phyloP scores from a whole-genome alignment of 352 stramenopile species.

The Phytophthora chlamydospora region DNA sequence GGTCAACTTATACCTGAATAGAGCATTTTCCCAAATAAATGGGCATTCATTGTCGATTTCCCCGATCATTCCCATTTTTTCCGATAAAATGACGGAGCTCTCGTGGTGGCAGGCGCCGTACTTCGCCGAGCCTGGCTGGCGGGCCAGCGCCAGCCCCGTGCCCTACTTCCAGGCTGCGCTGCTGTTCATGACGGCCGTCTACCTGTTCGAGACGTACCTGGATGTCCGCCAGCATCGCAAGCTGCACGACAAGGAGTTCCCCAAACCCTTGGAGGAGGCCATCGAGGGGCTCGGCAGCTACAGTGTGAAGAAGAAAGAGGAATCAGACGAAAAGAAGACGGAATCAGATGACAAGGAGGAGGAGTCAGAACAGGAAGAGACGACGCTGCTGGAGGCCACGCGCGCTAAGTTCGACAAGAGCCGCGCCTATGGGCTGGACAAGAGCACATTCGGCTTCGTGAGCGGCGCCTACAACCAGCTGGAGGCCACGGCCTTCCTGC shows the following conservation, averaged over 20 bases:
- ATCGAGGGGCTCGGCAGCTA: slow-evolving; percentile 59
- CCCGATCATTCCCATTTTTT: slow-evolving; percentile 5
- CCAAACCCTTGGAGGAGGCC: slow-evolving; percentile 53
- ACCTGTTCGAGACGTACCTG: slow-evolving; percentile 93
- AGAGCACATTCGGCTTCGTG: slow-evolving; percentile 95
- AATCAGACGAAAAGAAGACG: slow-evolving; percentile 13
- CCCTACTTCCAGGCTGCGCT: slow-evolving; percentile 83
- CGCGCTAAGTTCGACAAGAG: slow-evolving; percentile 93
- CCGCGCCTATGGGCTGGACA: slow-evolving; percentile 95
- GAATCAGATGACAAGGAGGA: slow-evolving; percentile 20
- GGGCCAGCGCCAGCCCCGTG: slow-evolving; percentile 35
- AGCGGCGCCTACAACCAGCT: slow-evolving; percentile 85
- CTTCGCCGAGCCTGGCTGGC: slow-evolving; percentile 69
- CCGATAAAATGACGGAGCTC: slow-evolving; percentile 17
- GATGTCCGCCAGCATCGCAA: slow-evolving; percentile 92
- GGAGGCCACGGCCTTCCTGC: slow-evolving; percentile 86
- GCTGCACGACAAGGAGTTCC: slow-evolving; percentile 84
- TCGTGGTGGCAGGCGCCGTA: slow-evolving; percentile 59
- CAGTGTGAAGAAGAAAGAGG: slow-evolving; percentile 26
- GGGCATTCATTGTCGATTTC: too few species aligned
- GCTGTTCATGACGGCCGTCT: slow-evolving; percentile 91
- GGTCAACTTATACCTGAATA: slow-evolving; percentile 1
- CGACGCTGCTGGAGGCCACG: slow-evolving; percentile 85
- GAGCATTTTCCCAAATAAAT: not conserved
- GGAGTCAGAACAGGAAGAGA: slow-evolving; percentile 29